Base-by-base conservation (phyloP, 495 filamentous ascomycete species). In the Penicillium bialowiezense region DNA sequence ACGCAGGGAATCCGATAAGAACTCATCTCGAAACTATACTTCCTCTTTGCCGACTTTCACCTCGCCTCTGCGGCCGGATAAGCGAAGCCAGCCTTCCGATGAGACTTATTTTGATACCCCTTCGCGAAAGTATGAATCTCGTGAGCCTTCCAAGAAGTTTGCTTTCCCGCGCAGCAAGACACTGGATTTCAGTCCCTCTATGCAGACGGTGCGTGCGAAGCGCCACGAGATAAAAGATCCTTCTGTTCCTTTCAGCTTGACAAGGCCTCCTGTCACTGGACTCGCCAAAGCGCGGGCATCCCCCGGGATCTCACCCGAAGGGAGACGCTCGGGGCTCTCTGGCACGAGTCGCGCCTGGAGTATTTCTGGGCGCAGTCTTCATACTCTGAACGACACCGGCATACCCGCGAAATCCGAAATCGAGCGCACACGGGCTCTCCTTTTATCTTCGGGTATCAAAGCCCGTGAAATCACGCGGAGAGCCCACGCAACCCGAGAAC, bases 381-480 rank as follows among this genome's bases (percentile, higher is more conserved):
- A 69, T 13, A 63, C 55, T 17, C 67, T 62, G 1, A 57, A 63
- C 12, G 68, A 70, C 33, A 58, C 44, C 5, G 66, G 67, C 9
- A 54, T 74, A 0, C 63, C 68, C 8, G 59, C 59, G 28, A 82
- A 80, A 51, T 77, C 79, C 10, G 90, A 96, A 55, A 78, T 93
- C 15, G 88, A 87, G 41, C 82, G 89, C 33, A 78, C 87, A 2
- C 75, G 80, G 44, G 79, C 90, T 2, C 74, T 95, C 1, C 78
- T 95, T 21, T 73, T 96, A 26, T 88, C 85, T 49, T 86, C 89
- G 0, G 91, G 90, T 36, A 83, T 95, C 62, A 92, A 92, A 65
- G 91, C 91, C 1, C 80, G 82, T 51, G 88, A 90, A 58, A 87
- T 96, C 48, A 73, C 75, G 32, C 79, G 83, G 9, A 78, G 85